Percentiles rank a stretch among this genome's conserved stretches.
These are phyloP conservation scores for Mycena amicta DNA, from an alignment of 768 basidiomycete species.

Conservation along the genomic window DNA sequence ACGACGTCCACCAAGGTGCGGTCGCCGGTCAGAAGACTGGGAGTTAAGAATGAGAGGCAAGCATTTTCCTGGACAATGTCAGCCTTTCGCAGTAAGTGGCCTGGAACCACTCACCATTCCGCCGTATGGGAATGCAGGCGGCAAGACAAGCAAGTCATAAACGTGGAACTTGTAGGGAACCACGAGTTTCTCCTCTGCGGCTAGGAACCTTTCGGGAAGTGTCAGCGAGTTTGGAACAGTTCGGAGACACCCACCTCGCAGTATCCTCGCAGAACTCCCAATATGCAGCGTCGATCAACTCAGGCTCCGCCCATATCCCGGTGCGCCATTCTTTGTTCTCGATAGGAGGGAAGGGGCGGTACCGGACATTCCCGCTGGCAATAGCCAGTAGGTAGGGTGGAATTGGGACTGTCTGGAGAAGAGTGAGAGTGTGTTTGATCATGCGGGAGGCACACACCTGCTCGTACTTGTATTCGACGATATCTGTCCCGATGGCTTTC, in stretches of 20 bases:
- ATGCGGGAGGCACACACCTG: conserved; percentile 76
- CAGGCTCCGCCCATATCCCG: conserved; percentile 92
- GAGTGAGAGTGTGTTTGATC: no score
- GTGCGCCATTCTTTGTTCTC: conserved; percentile 74
- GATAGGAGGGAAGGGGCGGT: conserved; percentile 61
- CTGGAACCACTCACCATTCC: conserved; percentile 79
- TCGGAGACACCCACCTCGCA: conserved; percentile 49
- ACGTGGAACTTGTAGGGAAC: conserved; percentile 82
- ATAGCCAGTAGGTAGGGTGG: conserved; percentile 93
- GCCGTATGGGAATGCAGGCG: conserved; percentile 91
- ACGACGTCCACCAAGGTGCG: neutral
- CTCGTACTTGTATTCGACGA: conserved; percentile 72
- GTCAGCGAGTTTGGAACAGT: neutral
- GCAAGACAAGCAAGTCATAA: conserved; percentile 87
- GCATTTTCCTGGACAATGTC: conserved; percentile 71
- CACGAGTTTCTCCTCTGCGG: conserved; percentile 73
- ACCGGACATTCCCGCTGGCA: conserved; percentile 80
- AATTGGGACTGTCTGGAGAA: conserved; percentile 78
- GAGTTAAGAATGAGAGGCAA: conserved; percentile 86
- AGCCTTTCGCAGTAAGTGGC: neutral
- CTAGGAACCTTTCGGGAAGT: conserved; percentile 59
- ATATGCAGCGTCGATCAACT: conserved; percentile 71
- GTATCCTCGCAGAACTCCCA: conserved; percentile 93
- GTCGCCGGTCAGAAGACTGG: conserved; percentile 51
- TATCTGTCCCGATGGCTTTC: conserved; percentile 72